Evolutionary conservation across 805 yeast genomes (phyloP).

Genomic region (Lipomyces lipofer): DNA sequence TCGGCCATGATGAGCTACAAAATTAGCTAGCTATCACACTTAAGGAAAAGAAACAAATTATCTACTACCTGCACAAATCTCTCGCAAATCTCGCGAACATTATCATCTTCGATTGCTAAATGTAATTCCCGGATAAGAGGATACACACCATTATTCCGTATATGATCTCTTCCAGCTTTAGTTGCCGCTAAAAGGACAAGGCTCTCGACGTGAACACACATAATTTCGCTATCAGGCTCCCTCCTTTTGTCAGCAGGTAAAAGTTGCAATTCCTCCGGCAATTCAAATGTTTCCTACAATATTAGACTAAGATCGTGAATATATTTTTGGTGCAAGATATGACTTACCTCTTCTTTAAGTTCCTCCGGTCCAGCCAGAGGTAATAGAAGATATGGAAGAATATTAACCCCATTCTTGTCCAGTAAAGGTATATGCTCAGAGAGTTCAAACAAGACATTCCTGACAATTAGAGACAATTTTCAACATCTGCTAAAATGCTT

Average conservation of each 20-base stretch:
- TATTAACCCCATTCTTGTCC: slow-evolving; percentile 61
- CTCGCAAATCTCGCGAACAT: slow-evolving; percentile 70
- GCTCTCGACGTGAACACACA: slow-evolving; percentile 73
- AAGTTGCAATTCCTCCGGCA: slow-evolving; percentile 86
- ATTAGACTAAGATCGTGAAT: neutral
- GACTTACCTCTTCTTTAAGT: slow-evolving; percentile 62
- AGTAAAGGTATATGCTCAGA: slow-evolving; percentile 63
- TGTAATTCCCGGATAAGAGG: slow-evolving; percentile 82
- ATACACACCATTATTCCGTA: slow-evolving; percentile 82
- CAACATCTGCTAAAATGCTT: neutral
- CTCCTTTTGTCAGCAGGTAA: slow-evolving; percentile 72
- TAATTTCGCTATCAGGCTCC: slow-evolving; percentile 68
- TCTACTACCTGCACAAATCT: slow-evolving; percentile 83
- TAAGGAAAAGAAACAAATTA: too few species aligned
- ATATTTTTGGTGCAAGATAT: neutral
- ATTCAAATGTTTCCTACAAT: slow-evolving; percentile 63
- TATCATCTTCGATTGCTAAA: slow-evolving; percentile 42
- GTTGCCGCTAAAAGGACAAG: slow-evolving; percentile 78
- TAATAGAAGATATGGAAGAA: slow-evolving; percentile 76
- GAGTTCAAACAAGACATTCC: slow-evolving; percentile 77
- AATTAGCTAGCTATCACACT: too few species aligned
- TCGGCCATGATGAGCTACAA: slow-evolving; percentile 79
- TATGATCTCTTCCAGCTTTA: slow-evolving; percentile 64
- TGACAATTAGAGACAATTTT: neutral
- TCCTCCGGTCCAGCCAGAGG: slow-evolving; percentile 81